phyloP scores from a whole-genome alignment of 2,329 filamentous ascomycete genomes.

The Cytospora leucostoma region DNA sequence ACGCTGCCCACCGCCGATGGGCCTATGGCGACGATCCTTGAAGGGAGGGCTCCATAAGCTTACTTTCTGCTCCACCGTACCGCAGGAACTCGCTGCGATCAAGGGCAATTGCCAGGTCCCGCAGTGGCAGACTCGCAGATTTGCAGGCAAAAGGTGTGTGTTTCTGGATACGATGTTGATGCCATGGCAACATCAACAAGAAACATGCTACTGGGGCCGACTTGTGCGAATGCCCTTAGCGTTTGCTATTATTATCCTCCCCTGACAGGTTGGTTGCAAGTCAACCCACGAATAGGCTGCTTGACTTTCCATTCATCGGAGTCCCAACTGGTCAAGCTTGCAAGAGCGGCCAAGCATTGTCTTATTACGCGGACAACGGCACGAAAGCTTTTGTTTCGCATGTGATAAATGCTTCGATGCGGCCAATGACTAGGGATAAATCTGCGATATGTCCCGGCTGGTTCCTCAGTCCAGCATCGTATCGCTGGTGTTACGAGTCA shows the following conservation, averaged over 20 bases:
- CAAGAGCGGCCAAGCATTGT: not conserved
- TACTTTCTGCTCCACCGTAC: constrained; percentile 9
- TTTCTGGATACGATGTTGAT: constrained; percentile 1
- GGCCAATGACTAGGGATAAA: not conserved
- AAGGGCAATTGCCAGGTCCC: not conserved
- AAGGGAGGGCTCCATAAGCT: constrained; percentile 9
- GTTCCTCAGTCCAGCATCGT: constrained; percentile 5
- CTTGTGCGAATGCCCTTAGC: constrained; percentile 16
- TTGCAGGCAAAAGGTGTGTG: not conserved
- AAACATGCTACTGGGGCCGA: constrained; percentile 16
- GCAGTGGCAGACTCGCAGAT: constrained; percentile 6
- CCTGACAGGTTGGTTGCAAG: constrained; percentile 12
- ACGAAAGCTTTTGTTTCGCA: constrained; percentile 1
- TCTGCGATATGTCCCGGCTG: constrained; percentile 7
- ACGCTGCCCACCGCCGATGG: not conserved
- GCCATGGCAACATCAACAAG: constrained; percentile 9
- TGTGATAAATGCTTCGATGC: constrained; percentile 2
- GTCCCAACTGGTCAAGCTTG: not conserved
- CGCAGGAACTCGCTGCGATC: constrained; percentile 1
- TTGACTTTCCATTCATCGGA: not conserved
- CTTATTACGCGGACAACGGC: constrained; percentile 1
- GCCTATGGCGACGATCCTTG: not conserved
- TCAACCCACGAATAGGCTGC: constrained; percentile 4
- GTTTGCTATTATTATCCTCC: constrained; percentile 21
- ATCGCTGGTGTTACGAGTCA: constrained; percentile 8